Evolutionary conservation across 2,329 filamentous ascomycete genomes (phyloP).

Genomic region (Macrophomina pseudophaseolina): DNA sequence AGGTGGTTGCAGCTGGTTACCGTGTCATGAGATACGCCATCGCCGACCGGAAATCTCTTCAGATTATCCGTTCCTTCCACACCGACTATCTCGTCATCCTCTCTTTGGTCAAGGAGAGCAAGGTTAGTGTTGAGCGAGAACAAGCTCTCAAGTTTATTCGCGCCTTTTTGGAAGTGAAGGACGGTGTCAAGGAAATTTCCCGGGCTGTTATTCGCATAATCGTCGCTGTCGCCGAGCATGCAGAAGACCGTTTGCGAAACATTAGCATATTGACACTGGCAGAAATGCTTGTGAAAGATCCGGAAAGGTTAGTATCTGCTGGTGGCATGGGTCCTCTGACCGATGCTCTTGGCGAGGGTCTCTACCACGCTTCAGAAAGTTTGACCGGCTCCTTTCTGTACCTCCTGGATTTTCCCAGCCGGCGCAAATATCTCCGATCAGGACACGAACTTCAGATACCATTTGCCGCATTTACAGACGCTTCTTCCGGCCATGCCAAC

Average conservation of each 20-base stretch:
- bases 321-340: conserved; percentile 86
- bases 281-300: conserved; percentile 87
- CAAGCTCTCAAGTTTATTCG: conserved; percentile 96
- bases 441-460: conserved; percentile 85
- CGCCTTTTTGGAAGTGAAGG: conserved; percentile 93
- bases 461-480: conserved; percentile 93
- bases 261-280: conserved; percentile 93
- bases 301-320: conserved; percentile 77
- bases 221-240: conserved; percentile 85
- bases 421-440: conserved; percentile 80
- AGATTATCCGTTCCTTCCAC: conserved; percentile 84
- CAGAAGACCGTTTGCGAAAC: conserved; percentile 81
- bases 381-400: conserved; percentile 87
- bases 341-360: conserved; percentile 89
- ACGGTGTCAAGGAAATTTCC: conserved; percentile 86
- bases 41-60: conserved; percentile 85
- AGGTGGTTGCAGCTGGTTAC: conserved; percentile 94
- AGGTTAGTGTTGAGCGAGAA: conserved; percentile 95
- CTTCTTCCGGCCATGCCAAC: conserved; percentile 57
- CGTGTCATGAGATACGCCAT: conserved; percentile 93
- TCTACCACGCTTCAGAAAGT: conserved; percentile 90
- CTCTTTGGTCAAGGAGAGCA: conserved; percentile 92
- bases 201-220: conserved; percentile 86
- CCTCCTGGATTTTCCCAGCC: conserved; percentile 81
- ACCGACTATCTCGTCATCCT: conserved; percentile 92